Evolutionary conservation across 2,329 filamentous ascomycete species (phyloP).

Genomic region (Fusarium sp.): DNA sequence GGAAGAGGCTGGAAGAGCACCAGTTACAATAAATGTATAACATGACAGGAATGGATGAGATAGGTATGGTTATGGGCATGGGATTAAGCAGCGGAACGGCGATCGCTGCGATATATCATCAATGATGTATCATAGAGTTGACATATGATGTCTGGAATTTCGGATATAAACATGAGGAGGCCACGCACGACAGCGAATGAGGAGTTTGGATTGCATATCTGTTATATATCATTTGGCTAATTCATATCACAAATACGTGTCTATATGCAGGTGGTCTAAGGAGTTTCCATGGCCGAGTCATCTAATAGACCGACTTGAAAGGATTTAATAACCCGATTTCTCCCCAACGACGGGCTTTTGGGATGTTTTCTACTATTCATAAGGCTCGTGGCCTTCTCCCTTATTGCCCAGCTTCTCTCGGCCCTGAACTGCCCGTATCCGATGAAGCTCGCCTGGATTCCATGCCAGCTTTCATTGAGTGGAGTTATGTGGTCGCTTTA

Average conservation of each 20-base stretch:
- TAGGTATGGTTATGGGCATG: slow-evolving; percentile 8
- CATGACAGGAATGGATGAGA: slow-evolving; percentile 9
- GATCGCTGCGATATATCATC: slow-evolving; percentile 9
- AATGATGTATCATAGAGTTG: background rate
- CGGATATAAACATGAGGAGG: background rate
- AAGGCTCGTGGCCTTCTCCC: background rate
- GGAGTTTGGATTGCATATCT: background rate
- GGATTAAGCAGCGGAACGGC: slow-evolving; percentile 4
- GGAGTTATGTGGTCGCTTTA: background rate
- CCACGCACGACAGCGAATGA: slow-evolving; percentile 7
- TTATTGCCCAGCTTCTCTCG: background rate
- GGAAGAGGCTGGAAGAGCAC: slow-evolving; percentile 45
- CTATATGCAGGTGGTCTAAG: background rate
- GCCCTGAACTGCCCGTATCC: background rate
- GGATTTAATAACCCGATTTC: background rate
- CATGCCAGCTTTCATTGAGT: background rate
- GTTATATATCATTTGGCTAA: background rate
- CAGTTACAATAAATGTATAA: slow-evolving; percentile 31
- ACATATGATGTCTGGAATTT: slow-evolving; percentile 9
- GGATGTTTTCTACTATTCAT: background rate
- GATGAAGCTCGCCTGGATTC: background rate
- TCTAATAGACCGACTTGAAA: background rate
- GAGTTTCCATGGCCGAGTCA: background rate
- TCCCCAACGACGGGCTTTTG: background rate
- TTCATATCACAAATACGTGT: background rate